These are phyloP conservation scores for Talaromyces sp. DNA, from an alignment of 2,329 filamentous ascomycete genomes.

Conservation along the genomic window DNA sequence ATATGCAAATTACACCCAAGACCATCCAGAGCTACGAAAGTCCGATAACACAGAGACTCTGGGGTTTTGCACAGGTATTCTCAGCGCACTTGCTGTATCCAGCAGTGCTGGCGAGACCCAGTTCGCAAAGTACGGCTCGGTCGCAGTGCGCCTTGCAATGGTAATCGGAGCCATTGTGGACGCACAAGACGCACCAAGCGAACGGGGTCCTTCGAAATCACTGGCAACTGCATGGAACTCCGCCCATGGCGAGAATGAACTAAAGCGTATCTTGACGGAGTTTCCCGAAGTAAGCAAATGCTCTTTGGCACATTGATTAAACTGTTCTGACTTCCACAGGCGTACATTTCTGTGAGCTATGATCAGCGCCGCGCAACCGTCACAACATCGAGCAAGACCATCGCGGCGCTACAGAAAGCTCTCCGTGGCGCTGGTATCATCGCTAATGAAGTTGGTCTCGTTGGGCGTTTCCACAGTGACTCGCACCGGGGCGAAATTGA, in stretches of 20 bases:
- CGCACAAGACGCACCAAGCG: conserved; percentile 25
- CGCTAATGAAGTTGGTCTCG: conserved; percentile 28
- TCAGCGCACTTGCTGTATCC: conserved; percentile 28
- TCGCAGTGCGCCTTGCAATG: conserved; percentile 39
- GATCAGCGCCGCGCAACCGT: conserved; percentile 39
- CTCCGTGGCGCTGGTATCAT: conserved; percentile 28
- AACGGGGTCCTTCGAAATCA: conserved; percentile 24
- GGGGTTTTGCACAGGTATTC: conserved; percentile 1
- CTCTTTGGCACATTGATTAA: background rate
- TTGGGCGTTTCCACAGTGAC: conserved; percentile 33
- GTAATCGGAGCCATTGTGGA: conserved; percentile 39
- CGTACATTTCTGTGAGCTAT: conserved; percentile 38
- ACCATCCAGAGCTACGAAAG: background rate
- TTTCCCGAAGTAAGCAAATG: background rate
- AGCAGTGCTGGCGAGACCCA: conserved; percentile 25
- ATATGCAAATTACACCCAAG: background rate
- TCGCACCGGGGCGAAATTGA: background rate
- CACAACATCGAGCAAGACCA: conserved; percentile 24
- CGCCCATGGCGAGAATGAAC: conserved; percentile 18
- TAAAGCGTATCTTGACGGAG: conserved; percentile 21
- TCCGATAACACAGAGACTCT: background rate
- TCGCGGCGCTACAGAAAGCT: conserved; percentile 21
- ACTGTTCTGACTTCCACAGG: conserved; percentile 20
- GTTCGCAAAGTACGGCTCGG: conserved; percentile 34
- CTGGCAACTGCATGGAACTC: conserved; percentile 20